Evolutionary conservation across 192 early-diverging fungal genomes (phyloP), one percentile per base, ranked within the genome.

Genomic region (Entomortierella beljakovae): DNA sequence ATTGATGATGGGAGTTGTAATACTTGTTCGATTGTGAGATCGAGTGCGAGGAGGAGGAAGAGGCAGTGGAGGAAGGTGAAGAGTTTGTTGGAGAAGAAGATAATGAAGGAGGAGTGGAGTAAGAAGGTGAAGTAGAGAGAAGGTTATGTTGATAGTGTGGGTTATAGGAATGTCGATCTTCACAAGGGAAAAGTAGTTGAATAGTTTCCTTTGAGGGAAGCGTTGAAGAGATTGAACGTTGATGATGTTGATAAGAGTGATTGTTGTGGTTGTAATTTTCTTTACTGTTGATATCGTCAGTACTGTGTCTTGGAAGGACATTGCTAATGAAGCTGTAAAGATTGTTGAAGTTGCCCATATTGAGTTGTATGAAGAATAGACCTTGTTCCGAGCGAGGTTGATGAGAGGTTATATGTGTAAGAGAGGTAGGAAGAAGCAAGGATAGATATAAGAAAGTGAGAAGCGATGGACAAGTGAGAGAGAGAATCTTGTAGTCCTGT

Each of bases 61-160:
- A 79, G 22, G 67, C 49, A 9, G 57, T 79, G 32, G 75, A 79
- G 40, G 75, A 70, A 42, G 75, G 75, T 1, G 75, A 79, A 0
- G 75, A 79, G 23, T 79, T 70, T 22, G 75, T 79, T 13, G 75
- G 75, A 0, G 75, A 79, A 23, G 75, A 70, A 3, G 67, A 56
- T 16, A 79, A 57, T 3, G 75, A 79, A n/a, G 75, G 68, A 34
- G 75, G 75, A 29, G 75, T 70, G 33, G 75, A 79, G 50, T 79
- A 70, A 8, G 46, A 25, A n/a, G 61, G 64, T 0, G 64, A 65
- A 26, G 70, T 33, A 13, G 61, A 64, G 18, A 49, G 75, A 25
- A 79, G 75, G 34, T 79, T 79, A 68, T 79, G 75, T 23, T 79
- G 75, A 28, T 69, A 69, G 52, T 79, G 66, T 9, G 67, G 72